Evolutionary conservation across 768 basidiomycete genomes (phyloP).

Genomic region (Russula sp.): DNA sequence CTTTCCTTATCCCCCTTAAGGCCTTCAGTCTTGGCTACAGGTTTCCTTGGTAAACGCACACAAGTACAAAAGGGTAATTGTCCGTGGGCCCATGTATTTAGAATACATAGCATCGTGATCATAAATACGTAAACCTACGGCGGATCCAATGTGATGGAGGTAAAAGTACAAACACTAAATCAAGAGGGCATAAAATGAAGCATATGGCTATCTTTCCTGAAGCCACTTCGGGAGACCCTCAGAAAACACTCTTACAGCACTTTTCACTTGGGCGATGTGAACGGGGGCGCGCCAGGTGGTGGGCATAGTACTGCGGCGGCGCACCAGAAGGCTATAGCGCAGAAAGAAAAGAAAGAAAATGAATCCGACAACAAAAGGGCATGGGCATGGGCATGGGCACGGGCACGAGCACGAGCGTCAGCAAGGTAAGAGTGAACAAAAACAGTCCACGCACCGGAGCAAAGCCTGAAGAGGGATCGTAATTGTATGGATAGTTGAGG

Average conservation of each 20-base stretch:
- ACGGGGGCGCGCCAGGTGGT: conserved; percentile 6
- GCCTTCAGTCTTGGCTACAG: too few relatives aligned
- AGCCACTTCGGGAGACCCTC: not conserved
- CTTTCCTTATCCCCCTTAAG: too few relatives aligned
- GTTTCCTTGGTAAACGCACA: too few relatives aligned
- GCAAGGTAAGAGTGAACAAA: not conserved
- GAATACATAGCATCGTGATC: not conserved
- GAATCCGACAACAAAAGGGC: too few relatives aligned
- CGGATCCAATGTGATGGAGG: not conserved
- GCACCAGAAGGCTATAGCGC: too few relatives aligned
- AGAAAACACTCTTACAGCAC: too few relatives aligned
- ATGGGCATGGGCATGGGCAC: too few relatives aligned
- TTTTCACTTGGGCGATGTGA: not conserved
- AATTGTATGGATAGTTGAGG: not conserved
- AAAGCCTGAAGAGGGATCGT: conserved; percentile 12
- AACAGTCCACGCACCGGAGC: not conserved
- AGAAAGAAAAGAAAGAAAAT: too few relatives aligned
- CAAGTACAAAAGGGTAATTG: too few relatives aligned
- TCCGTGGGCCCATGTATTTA: too few relatives aligned
- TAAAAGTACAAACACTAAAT: not conserved
- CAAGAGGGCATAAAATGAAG: not conserved
- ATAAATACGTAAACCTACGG: not conserved
- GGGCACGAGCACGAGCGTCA: not conserved
- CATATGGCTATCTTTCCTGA: not conserved
- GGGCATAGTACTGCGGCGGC: conserved; percentile 19